Evolutionary conservation across 1,284 basidiomycete genomes (phyloP).

Genomic region (Amylostereum chailletii): DNA sequence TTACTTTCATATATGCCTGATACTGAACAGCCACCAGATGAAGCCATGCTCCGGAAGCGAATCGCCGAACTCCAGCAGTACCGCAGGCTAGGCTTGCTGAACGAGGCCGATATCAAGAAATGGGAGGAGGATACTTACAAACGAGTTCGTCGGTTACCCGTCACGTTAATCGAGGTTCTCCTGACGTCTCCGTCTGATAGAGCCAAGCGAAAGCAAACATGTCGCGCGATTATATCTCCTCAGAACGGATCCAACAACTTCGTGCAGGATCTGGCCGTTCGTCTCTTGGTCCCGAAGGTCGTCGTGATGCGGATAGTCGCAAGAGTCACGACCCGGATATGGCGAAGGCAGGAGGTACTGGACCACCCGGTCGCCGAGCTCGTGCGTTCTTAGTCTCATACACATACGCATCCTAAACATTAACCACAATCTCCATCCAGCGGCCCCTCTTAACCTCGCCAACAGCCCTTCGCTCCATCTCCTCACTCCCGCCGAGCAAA

Average conservation of each 20-base stretch:
- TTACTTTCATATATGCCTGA: neutral
- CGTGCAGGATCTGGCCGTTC: slow-evolving; percentile 38
- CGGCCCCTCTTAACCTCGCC: slow-evolving; percentile 76
- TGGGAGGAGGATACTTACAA: slow-evolving; percentile 73
- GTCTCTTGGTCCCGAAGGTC: slow-evolving; percentile 49
- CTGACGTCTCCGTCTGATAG: slow-evolving; percentile 22
- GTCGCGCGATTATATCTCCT: slow-evolving; percentile 46
- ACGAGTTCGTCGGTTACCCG: slow-evolving; percentile 40
- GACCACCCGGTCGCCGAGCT: slow-evolving; percentile 34
- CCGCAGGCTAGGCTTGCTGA: slow-evolving; percentile 75
- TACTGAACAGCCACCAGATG: slow-evolving; percentile 42
- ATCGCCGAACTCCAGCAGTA: slow-evolving; percentile 88
- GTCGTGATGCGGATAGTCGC: slow-evolving; percentile 41
- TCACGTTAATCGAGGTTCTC: slow-evolving; percentile 1
- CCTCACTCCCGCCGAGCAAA: slow-evolving; percentile 78
- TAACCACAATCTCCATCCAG: slow-evolving; percentile 23
- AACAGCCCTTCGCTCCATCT: slow-evolving; percentile 84
- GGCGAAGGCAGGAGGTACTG: slow-evolving; percentile 30
- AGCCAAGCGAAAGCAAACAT: slow-evolving; percentile 47
- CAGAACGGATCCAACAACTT: slow-evolving; percentile 40
- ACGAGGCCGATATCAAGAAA: slow-evolving; percentile 80
- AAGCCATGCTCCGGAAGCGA: slow-evolving; percentile 75
- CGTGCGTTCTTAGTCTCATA: slow-evolving; percentile 27
- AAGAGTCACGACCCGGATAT: slow-evolving; percentile 51
- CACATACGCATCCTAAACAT: slow-evolving; percentile 1